Conservation (phyloP, 2,329 filamentous ascomycete genomes). For the Alternaria burnsii region DNA sequence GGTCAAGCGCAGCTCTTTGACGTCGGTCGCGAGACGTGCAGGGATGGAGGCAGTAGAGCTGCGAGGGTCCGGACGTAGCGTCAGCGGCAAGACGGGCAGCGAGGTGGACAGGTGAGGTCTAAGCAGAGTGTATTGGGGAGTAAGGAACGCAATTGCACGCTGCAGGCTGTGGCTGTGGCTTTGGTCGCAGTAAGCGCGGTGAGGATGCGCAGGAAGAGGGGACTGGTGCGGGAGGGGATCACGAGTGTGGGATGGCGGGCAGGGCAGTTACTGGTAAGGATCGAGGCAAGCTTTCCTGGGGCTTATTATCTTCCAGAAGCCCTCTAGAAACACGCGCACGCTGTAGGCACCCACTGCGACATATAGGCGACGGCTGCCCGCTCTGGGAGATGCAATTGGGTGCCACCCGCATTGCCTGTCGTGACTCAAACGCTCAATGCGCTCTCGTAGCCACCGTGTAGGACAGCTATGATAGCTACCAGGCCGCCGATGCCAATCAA, state of each 20-base stretch:
- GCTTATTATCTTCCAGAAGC: slow-evolving; percentile 39
- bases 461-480: slow-evolving; percentile 4
- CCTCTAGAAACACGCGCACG: slow-evolving; percentile 32
- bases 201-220: slow-evolving; percentile 33
- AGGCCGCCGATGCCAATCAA: slow-evolving; percentile 5
- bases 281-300: slow-evolving; percentile 33
- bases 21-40: slow-evolving; percentile 47
- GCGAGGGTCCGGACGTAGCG: slow-evolving; percentile 40
- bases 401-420: slow-evolving; percentile 12
- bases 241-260: slow-evolving; percentile 25
- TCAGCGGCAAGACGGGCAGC: slow-evolving; percentile 18
- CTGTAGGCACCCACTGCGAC: slow-evolving; percentile 11
- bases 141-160: slow-evolving; percentile 13
- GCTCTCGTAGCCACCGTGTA: slow-evolving; percentile 8
- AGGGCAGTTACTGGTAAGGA: slow-evolving; percentile 22
- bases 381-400: slow-evolving; percentile 24
- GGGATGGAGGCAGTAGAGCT: slow-evolving; percentile 45
- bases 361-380: slow-evolving; percentile 9
- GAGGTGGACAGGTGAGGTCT: slow-evolving; percentile 6
- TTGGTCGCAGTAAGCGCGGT: slow-evolving; percentile 12
- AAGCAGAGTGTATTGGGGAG: neutral
- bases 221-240: slow-evolving; percentile 26
- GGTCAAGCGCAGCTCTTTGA: slow-evolving; percentile 50
- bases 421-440: slow-evolving; percentile 5
- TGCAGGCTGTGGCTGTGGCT: slow-evolving; percentile 4